These are phyloP conservation scores for Blastocystis sp. DNA, from an alignment of 352 stramenopile genomes.

Conservation along the genomic window DNA sequence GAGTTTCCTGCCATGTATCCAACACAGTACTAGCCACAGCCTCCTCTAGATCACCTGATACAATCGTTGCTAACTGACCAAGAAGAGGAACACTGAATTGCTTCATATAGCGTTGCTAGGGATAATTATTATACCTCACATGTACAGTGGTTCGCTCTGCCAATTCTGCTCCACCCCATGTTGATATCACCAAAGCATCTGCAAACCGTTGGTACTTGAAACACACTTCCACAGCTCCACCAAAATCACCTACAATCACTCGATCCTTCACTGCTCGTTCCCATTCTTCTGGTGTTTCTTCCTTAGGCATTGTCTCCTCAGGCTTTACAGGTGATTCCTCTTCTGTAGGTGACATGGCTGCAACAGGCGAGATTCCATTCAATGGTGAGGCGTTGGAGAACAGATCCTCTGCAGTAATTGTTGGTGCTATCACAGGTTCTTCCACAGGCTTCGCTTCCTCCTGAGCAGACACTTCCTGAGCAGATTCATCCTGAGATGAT, in stretches of 20 bases:
- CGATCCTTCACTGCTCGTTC: conserved; percentile 85
- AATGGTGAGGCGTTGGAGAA: conserved; percentile 13
- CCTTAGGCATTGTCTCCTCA: neutral
- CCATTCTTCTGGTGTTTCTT: conserved; percentile 72
- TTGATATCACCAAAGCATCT: conserved; percentile 85
- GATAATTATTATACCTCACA: conserved; percentile 81
- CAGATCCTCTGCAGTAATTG: conserved; percentile 29
- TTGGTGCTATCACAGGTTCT: neutral
- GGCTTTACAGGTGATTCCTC: conserved; percentile 22
- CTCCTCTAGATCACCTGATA: conserved; percentile 88
- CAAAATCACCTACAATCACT: conserved; percentile 92
- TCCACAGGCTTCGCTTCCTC: neutral
- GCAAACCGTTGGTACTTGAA: conserved; percentile 86
- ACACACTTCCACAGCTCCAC: conserved; percentile 90
- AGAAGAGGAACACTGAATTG: neutral
- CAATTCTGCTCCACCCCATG: conserved; percentile 83
- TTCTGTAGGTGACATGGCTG: neutral
- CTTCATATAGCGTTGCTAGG: conserved; percentile 81
- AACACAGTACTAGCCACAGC: conserved; percentile 82
- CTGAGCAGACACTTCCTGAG: neutral
- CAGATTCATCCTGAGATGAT: too few relatives aligned
- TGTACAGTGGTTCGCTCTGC: conserved; percentile 85
- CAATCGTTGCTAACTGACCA: conserved; percentile 70
- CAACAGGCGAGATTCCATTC: neutral
- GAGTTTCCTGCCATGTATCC: conserved; percentile 86